Evolutionary conservation across 2,329 filamentous ascomycete species (phyloP), one percentile per base, ranked within the genome.

Genomic region (Sarocladium brachiariae): DNA sequence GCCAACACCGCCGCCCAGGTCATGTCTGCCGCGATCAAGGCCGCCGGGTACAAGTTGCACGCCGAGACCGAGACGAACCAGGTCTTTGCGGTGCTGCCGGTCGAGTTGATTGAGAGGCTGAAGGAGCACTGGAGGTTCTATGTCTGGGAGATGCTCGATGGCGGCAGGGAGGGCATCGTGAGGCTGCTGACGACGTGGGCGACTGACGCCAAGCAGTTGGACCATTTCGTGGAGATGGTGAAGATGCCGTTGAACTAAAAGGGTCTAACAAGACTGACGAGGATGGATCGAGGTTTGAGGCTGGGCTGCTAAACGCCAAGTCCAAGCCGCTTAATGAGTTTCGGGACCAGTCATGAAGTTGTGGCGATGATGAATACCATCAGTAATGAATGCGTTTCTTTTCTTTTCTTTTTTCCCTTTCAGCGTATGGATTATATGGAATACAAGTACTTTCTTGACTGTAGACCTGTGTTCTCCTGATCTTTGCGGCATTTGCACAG

Each of bases 181-280:
- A 63, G 74, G 8, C 57, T 77, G 46, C 59, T 77, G 24, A 77
- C 74, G 1, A 76, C 73, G 0, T 77, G 74, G 74, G 73, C 74
- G 8, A 77, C 74, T 3, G 69, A 74, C 13, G 55, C 55, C 2
- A 52, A 58, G 14, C 64, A 74, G 60, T 62, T 77, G 11, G 68
- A 74, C 19, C 62, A 57, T 19, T 70, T 70, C 25, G 57, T 60
- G 25, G 45, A 59, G 41, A 55, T 60, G 45, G 59, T 66, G 11
- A 51, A 62, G 27, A 54, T 24, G 37, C 46, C 46, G 25, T 21
- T 47, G 37, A 13, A n/a, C n/a, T n/a, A n/a, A n/a, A n/a, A n/a
- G n/a, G n/a, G n/a, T n/a, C n/a, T n/a, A n/a, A n/a, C n/a, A n/a
- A n/a, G n/a, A n/a, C n/a, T n/a, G n/a, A n/a, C n/a, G n/a, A n/a